Conservation (phyloP, 257 asterid genomes). For the Capsicum pubescens region DNA sequence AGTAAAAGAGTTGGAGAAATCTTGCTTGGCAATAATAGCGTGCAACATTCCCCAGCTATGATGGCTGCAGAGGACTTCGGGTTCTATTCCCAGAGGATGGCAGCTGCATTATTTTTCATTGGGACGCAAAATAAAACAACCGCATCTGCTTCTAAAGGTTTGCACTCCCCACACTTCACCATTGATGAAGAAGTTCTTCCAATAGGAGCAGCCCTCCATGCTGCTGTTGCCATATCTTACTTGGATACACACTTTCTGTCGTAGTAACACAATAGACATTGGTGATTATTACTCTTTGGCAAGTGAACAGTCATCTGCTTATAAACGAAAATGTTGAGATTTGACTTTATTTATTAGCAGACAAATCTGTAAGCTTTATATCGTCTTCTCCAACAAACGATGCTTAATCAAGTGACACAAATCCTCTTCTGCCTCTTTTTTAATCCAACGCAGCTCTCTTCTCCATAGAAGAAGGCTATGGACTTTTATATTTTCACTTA, state of each 20-base stretch:
- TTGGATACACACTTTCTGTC: conserved; percentile 46
- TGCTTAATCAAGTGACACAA: not conserved
- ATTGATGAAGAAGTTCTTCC: conserved; percentile 72
- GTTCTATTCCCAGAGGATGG: conserved; percentile 68
- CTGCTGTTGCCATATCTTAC: conserved; percentile 77
- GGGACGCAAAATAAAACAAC: conserved; percentile 59
- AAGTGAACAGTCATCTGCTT: not conserved
- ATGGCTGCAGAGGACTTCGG: conserved; percentile 97
- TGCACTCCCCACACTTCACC: conserved; percentile 70
- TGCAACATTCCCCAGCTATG: conserved; percentile 35
- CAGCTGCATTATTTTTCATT: conserved; percentile 62
- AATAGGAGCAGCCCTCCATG: conserved; percentile 83
- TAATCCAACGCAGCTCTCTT: too few species aligned
- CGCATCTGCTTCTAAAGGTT: conserved; percentile 34
- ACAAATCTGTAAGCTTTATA: not conserved
- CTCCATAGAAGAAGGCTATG: too few species aligned
- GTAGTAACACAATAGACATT: conserved; percentile 14
- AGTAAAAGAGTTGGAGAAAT: conserved; percentile 63
- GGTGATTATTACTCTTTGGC: not conserved
- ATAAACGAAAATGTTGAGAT: conserved; percentile 6
- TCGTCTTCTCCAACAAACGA: not conserved
- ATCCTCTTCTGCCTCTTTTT: too few species aligned
- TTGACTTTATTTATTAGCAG: not conserved
- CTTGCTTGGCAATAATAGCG: conserved; percentile 61
- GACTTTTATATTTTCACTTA: too few species aligned